phyloP scores from a whole-genome alignment of 208 protist species.

The Naegleria lovaniensis region DNA sequence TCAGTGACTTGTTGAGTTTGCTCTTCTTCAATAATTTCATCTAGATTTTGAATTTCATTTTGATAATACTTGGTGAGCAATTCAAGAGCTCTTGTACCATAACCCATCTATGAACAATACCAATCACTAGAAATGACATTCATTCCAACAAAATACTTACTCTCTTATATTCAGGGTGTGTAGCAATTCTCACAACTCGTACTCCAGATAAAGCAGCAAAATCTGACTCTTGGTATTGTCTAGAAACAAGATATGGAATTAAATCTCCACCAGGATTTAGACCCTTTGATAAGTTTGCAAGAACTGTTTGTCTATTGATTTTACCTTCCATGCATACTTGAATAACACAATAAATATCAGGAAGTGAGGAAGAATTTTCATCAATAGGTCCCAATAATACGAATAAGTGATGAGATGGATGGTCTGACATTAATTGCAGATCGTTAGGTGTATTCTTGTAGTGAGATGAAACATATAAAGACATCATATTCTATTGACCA shows the following conservation, averaged over 20 bases:
- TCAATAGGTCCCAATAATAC: slow-evolving; percentile 77
- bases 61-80: slow-evolving; percentile 87
- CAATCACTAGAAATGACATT: background rate
- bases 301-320: slow-evolving; percentile 77
- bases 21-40: slow-evolving; percentile 27
- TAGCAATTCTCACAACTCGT: slow-evolving; percentile 96
- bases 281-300: slow-evolving; percentile 70
- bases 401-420: slow-evolving; percentile 97
- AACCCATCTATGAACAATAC: slow-evolving; percentile 75
- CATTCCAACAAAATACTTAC: background rate
- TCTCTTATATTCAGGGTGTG: slow-evolving; percentile 87
- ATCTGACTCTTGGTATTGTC: slow-evolving; percentile 86
- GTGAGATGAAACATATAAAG: slow-evolving; percentile 88
- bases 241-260: slow-evolving; percentile 98
- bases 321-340: slow-evolving; percentile 93
- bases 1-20: slow-evolving; percentile 32
- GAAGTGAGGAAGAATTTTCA: slow-evolving; percentile 52
- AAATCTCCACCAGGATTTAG: slow-evolving; percentile 91
- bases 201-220: slow-evolving; percentile 43
- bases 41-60: slow-evolving; percentile 52
- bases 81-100: slow-evolving; percentile 85
- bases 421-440: slow-evolving; percentile 96
- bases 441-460: slow-evolving; percentile 99
- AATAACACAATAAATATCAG: slow-evolving; percentile 93
- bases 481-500: slow-evolving; percentile 66